phyloP scores from a whole-genome alignment of 2,329 filamentous ascomycete genomes.

The Aspergillus sp. region DNA sequence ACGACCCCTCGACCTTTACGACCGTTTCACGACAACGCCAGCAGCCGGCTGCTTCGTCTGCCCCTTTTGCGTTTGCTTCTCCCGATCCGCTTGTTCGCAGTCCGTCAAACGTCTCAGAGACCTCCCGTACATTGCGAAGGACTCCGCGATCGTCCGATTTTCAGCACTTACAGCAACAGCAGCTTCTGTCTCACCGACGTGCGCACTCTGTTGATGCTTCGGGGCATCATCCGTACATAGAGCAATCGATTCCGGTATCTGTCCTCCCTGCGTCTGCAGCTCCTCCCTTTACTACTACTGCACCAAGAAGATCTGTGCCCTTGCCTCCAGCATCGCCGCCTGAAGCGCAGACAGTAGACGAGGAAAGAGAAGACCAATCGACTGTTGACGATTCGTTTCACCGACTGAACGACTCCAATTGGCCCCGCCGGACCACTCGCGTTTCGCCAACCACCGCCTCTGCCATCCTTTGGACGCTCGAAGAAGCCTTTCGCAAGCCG shows the following conservation, averaged over 20 bases:
- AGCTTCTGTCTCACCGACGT: constrained; percentile 27
- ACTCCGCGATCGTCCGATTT: constrained; percentile 43
- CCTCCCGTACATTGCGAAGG: constrained; percentile 46
- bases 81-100: constrained; percentile 33
- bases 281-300: background rate
- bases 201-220: constrained; percentile 39
- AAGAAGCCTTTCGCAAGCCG: constrained; percentile 79
- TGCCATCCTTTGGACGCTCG: constrained; percentile 84
- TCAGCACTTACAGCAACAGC: background rate
- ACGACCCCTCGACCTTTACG: constrained; percentile 40
- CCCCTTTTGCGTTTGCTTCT: constrained; percentile 37
- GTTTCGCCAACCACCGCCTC: constrained; percentile 79
- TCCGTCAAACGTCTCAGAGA: constrained; percentile 47
- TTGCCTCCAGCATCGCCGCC: constrained; percentile 25
- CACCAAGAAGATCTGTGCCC: constrained; percentile 7
- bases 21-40: constrained; percentile 39
- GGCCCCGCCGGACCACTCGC: constrained; percentile 45
- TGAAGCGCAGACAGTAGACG: constrained; percentile 17
- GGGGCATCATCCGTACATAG: constrained; percentile 8
- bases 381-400: constrained; percentile 22
- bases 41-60: constrained; percentile 32
- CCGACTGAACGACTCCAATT: constrained; percentile 39
- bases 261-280: constrained; percentile 12
- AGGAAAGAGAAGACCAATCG: constrained; percentile 25
- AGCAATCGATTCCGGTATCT: constrained; percentile 19